Conservation (phyloP, 768 basidiomycete genomes). For the Lactifluus piperatus region DNA sequence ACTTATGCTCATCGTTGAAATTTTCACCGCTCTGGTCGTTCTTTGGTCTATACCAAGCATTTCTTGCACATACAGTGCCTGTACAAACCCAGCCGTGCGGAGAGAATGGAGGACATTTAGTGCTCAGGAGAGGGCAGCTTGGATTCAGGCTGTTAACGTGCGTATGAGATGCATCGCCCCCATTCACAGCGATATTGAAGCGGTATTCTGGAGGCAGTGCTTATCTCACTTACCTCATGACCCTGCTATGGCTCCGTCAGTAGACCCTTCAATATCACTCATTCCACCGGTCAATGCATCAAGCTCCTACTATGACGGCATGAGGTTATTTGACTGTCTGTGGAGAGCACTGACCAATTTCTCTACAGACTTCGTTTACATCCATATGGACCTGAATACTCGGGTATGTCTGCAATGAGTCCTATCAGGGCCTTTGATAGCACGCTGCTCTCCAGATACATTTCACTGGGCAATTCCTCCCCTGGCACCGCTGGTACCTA, state of each 20-base stretch:
- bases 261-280: conserved; percentile 8
- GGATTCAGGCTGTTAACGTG: conserved; percentile 24
- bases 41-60: background rate
- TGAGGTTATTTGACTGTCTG: background rate
- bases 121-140: conserved; percentile 17
- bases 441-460: conserved; percentile 17
- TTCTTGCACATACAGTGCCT: background rate
- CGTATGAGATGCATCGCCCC: background rate
- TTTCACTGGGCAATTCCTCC: conserved; percentile 23
- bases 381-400: conserved; percentile 26
- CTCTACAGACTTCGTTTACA: conserved; percentile 20
- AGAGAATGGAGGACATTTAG: conserved; percentile 23
- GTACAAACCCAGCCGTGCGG: conserved; percentile 20
- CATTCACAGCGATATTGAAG: background rate
- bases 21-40: background rate
- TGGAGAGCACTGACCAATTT: background rate
- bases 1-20: background rate
- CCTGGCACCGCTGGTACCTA: conserved; percentile 26
- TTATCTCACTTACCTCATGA: conserved; percentile 18
- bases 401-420: background rate
- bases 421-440: background rate
- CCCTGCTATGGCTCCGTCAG: conserved; percentile 4
- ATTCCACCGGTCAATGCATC: conserved; percentile 15
- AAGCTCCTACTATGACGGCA: conserved; percentile 20
- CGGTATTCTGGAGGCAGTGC: conserved; percentile 2